Evolutionary conservation across 768 basidiomycete genomes (phyloP), one percentile per base, ranked within the genome.

Genomic region (Amanita brunnescens): DNA sequence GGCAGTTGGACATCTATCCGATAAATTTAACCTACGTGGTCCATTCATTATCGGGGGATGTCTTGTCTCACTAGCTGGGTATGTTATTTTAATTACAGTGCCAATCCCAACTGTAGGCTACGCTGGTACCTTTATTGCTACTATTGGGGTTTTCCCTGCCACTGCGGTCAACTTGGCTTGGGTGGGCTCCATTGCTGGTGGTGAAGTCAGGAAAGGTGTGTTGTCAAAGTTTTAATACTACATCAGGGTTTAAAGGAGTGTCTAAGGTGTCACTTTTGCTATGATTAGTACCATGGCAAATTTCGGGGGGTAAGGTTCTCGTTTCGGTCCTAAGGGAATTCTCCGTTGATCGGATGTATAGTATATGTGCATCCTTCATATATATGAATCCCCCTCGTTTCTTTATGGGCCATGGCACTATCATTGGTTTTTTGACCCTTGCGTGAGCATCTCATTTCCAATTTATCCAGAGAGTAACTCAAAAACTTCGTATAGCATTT

Each of bases 231-330:
- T 24, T 10, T 23, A 18, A 1, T 20, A n/a, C n/a, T n/a, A n/a
- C 18, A 6, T 20, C n/a, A n/a, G n/a, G 6, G 24, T 38, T 12
- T 14, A 32, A 32, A 2, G 3, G 26, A 14, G 23, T 32, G 30
- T 34, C 3, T 37, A 32, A 60, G 59, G 65, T 53, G 64, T 80
- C 9, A 68, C 71, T 10, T 54, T 81, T 33, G 81, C 76, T 4
- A 70, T 78, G 67, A 71, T 81, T 14, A 73, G 76, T 47, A 77
- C 77, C 21, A 34, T 76, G 8, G 79, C 76, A 18, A 83, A 82
- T 53, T 62, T 81, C 9, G 79, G 79, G 49, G 71, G 69, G 67
- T 65, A 49, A 59, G 55, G 35, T 10, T 30, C n/a, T 14, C 12
- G 16, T 24, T n/a, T 41, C 4, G 16, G 20, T 18, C 21, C 34